Evolutionary conservation across 805 yeast genomes (phyloP).

Genomic region (Hanseniaspora singularis): DNA sequence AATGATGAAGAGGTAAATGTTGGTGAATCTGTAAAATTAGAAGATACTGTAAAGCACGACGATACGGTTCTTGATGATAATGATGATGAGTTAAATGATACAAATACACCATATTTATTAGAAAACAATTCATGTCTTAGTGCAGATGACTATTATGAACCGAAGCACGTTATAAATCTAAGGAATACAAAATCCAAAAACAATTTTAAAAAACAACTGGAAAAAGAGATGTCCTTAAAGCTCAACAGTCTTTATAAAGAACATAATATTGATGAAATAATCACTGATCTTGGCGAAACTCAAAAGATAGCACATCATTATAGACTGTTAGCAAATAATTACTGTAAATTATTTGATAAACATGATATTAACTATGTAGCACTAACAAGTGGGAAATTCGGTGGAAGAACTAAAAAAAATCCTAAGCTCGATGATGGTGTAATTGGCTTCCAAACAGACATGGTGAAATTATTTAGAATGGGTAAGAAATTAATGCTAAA

Average conservation of each 20-base stretch:
- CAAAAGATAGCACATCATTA: constrained; percentile 21
- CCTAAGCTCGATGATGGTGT: constrained; percentile 26
- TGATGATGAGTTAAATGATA: not conserved
- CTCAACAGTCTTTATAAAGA: constrained; percentile 11
- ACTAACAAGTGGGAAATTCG: constrained; percentile 27
- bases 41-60: too few relatives aligned
- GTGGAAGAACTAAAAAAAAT: constrained; percentile 30
- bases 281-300: constrained; percentile 20
- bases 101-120: not conserved
- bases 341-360: constrained; percentile 27
- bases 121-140: not conserved
- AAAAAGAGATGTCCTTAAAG: constrained; percentile 17
- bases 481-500: constrained; percentile 7
- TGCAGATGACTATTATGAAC: not conserved
- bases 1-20: too few relatives aligned
- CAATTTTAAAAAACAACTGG: constrained; percentile 14
- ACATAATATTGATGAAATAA: constrained; percentile 18
- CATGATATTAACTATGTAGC: constrained; percentile 26
- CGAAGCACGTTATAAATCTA: constrained; percentile 7
- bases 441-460: constrained; percentile 29
- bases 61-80: not conserved
- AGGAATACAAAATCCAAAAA: constrained; percentile 10
- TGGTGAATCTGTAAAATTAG: too few relatives aligned
- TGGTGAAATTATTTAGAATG: constrained; percentile 12
- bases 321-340: constrained; percentile 25